Evolutionary conservation across 2,329 filamentous ascomycete species (phyloP), one percentile per base, ranked within the genome.

Genomic region (Fusarium cicatricum): DNA sequence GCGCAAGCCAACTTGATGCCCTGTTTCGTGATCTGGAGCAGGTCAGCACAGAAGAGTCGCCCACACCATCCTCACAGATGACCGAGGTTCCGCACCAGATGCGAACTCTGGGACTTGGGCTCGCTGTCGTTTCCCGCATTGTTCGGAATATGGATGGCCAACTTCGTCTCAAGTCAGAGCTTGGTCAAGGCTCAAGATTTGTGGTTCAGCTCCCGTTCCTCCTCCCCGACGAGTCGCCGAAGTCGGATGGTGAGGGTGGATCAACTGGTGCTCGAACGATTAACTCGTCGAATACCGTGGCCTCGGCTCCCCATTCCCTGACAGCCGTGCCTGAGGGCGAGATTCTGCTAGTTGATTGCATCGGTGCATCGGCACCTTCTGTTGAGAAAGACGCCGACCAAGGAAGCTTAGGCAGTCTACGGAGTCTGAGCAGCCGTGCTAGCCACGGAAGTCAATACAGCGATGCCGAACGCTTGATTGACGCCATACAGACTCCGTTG

Each of bases 121-220:
- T 97, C n/a, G 92, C 92, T 0, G 82, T 96, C 11, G 92, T 96
- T n/a, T 90, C 91, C 14, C 85, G 92, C 32, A 91, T 92, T 31
- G 82, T 97, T 28, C 85, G 88, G n/a, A 96, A 92, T 68, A 95
- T 96, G 90, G 89, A 94, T 54, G 93, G 92, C 0, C 92, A 96
- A 68, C 74, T 97, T 26, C 86, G 91, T 2, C 77, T 97, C 2
- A 94, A 92, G 67, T 96, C 92, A 0, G 91, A 95, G 67, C 84
- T 90, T 70, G 90, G 90, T 2, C 90, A 89, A 65, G 92, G 93
- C 1, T 93, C 92, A 15, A 83, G 90, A 46, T 96, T 97, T 61
- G 86, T 92, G 16, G 85, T 97, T 19, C 85, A 91, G 60, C 77
- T 97, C 26, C 89, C 90, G 0, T 95, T 97, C 61, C 80, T 86